phyloP scores from a whole-genome alignment of 2,329 filamentous ascomycete genomes.

The Sporothrix mexicana region DNA sequence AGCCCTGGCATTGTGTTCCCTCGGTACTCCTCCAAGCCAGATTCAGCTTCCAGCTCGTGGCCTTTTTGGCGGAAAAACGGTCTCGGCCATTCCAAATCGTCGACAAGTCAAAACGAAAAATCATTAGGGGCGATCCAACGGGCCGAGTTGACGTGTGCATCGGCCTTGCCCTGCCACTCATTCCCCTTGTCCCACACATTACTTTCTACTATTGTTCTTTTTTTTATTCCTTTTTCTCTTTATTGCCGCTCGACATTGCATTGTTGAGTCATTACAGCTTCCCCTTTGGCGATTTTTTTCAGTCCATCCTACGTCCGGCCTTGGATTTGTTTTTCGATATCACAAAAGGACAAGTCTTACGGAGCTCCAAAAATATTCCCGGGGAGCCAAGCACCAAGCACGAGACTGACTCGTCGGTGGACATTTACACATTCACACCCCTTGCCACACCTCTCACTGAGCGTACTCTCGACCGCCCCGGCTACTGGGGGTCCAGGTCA shows the following conservation, averaged over 20 bases:
- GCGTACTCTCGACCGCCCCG: neutral
- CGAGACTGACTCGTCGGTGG: slow-evolving; percentile 10
- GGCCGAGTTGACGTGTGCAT: neutral
- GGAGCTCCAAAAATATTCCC: no score
- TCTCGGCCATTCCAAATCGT: slow-evolving; percentile 4
- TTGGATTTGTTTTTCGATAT: neutral
- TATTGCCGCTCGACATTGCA: slow-evolving; percentile 7
- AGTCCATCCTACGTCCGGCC: neutral
- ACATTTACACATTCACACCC: neutral
- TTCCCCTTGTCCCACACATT: neutral
- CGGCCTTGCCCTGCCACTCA: slow-evolving; percentile 1
- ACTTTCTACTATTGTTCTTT: neutral
- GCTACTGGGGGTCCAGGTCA: neutral
- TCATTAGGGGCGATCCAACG: slow-evolving; percentile 21
- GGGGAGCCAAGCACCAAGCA: neutral
- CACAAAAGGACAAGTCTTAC: neutral
- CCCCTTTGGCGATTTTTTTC: neutral
- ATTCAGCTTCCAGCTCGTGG: neutral
- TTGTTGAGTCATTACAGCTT: slow-evolving; percentile 19
- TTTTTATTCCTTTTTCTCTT: neutral
- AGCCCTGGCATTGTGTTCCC: neutral
- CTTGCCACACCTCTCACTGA: neutral
- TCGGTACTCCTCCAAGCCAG: neutral
- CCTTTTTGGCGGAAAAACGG: neutral
- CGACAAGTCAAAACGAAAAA: neutral